phyloP scores from a whole-genome alignment of 2,329 filamentous ascomycete genomes.

The Fragosphaeria purpurea region DNA sequence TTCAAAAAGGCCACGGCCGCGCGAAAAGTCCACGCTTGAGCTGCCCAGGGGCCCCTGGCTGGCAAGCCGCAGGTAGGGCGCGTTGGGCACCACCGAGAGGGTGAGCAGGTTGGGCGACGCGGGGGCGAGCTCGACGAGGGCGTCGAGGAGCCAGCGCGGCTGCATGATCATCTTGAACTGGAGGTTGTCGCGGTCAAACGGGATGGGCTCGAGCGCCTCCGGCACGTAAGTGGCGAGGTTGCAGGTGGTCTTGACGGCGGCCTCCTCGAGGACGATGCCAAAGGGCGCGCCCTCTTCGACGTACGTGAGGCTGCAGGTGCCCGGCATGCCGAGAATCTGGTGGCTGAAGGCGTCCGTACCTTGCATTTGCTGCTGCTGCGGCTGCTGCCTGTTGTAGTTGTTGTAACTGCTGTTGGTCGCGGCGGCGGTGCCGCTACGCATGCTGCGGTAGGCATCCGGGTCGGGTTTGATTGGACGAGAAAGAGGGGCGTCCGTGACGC shows the following conservation, averaged over 20 bases:
- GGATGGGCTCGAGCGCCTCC: constrained; percentile 68
- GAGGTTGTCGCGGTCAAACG: constrained; percentile 71
- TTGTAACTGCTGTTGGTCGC: background rate
- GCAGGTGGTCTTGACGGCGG: constrained; percentile 79
- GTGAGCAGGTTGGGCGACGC: constrained; percentile 65
- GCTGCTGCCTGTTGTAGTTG: background rate
- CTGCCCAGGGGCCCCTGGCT: constrained; percentile 50
- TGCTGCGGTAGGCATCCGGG: constrained; percentile 49
- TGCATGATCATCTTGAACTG: constrained; percentile 94
- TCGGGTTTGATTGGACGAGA: constrained; percentile 47
- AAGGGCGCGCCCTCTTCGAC: constrained; percentile 64
- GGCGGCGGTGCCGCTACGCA: constrained; percentile 43
- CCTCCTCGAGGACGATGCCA: constrained; percentile 76
- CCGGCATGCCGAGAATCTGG: constrained; percentile 71
- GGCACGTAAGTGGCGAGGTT: constrained; percentile 81
- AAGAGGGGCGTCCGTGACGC: constrained; percentile 59
- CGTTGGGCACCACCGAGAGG: constrained; percentile 52
- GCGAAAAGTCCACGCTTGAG: constrained; percentile 57
- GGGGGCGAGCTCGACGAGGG: constrained; percentile 56
- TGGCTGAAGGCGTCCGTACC: constrained; percentile 66
- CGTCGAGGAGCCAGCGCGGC: constrained; percentile 60
- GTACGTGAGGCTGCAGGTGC: constrained; percentile 79
- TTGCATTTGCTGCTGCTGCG: background rate
- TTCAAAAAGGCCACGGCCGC: constrained; percentile 59
- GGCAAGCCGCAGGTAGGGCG: constrained; percentile 66